Evolutionary conservation across 768 basidiomycete genomes (phyloP).

Genomic region (Lactarius quietus): DNA sequence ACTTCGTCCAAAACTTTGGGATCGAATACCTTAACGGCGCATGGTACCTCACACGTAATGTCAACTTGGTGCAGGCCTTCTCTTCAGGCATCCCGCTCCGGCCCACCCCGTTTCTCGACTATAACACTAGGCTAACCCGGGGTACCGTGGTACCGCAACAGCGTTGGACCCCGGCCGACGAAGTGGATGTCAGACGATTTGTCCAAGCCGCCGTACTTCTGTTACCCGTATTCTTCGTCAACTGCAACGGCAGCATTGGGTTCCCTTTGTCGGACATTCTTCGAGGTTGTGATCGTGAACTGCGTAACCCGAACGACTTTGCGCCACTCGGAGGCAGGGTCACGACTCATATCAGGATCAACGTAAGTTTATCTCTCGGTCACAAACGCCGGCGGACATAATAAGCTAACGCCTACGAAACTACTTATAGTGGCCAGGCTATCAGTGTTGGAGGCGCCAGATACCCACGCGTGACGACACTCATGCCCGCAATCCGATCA

Average conservation of each 20-base stretch:
- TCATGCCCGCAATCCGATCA: not conserved
- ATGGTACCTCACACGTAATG: constrained; percentile 4
- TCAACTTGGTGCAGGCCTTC: not conserved
- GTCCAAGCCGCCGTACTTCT: not conserved
- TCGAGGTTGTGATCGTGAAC: not conserved
- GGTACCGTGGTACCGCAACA: constrained; percentile 11
- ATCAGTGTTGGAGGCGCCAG: not conserved
- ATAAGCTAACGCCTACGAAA: not conserved
- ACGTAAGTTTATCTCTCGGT: not conserved
- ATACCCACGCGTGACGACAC: constrained; percentile 10
- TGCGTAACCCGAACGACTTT: too few species aligned
- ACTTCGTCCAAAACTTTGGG: not conserved
- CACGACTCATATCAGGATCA: too few species aligned
- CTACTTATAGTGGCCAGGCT: constrained; percentile 15
- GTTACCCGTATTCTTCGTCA: constrained; percentile 11
- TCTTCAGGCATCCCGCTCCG: not conserved
- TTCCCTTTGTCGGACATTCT: constrained; percentile 9
- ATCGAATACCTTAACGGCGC: not conserved
- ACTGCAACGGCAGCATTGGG: not conserved
- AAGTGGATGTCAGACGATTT: constrained; percentile 6
- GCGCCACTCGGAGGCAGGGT: too few species aligned
- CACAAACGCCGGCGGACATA: not conserved
- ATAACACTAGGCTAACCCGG: not conserved
- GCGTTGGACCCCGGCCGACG: constrained; percentile 11
- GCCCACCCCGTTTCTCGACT: constrained; percentile 2